Evolutionary conservation across 805 yeast species (phyloP).

Genomic region (Metschnikowia orientalis): DNA sequence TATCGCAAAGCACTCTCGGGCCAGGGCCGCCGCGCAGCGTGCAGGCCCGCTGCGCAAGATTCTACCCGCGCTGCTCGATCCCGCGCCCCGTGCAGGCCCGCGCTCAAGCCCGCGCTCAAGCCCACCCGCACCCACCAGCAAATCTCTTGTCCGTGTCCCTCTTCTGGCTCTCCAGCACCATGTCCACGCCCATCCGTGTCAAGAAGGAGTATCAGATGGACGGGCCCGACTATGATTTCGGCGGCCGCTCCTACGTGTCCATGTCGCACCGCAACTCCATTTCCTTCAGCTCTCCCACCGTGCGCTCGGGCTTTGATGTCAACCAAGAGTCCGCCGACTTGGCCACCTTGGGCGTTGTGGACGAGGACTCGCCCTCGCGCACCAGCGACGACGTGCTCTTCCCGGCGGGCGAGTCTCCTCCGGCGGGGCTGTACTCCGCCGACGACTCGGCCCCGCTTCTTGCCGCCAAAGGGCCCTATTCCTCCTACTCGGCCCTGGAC

Average conservation of each 20-base stretch:
- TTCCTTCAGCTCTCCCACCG: slow-evolving; percentile 37
- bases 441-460: slow-evolving; percentile 2
- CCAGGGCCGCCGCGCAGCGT: no score
- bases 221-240: slow-evolving; percentile 21
- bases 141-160: no score
- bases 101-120: no score
- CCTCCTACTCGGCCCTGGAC: slow-evolving; percentile 3
- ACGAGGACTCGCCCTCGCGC: slow-evolving; percentile 16
- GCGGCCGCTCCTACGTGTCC: slow-evolving; percentile 40
- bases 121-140: no score
- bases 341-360: slow-evolving; percentile 54
- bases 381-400: slow-evolving; percentile 10
- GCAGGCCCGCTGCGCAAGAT: no score
- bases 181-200: slow-evolving; percentile 4
- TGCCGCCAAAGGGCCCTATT: slow-evolving; percentile 2
- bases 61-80: no score
- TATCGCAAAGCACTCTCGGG: no score
- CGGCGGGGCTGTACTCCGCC: slow-evolving; percentile 3
- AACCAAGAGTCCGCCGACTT: slow-evolving; percentile 56
- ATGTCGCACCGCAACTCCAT: slow-evolving; percentile 26
- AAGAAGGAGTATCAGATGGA: neutral
- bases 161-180: no score
- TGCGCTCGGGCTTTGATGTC: slow-evolving; percentile 45
- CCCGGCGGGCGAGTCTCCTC: slow-evolving; percentile 12
- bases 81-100: no score